Percentiles rank a stretch among this genome's conserved stretches.
These are phyloP conservation scores for Pneumocystis oryctolagi DNA, from an alignment of 1,139 yeast genomes.

Conservation along the genomic window DNA sequence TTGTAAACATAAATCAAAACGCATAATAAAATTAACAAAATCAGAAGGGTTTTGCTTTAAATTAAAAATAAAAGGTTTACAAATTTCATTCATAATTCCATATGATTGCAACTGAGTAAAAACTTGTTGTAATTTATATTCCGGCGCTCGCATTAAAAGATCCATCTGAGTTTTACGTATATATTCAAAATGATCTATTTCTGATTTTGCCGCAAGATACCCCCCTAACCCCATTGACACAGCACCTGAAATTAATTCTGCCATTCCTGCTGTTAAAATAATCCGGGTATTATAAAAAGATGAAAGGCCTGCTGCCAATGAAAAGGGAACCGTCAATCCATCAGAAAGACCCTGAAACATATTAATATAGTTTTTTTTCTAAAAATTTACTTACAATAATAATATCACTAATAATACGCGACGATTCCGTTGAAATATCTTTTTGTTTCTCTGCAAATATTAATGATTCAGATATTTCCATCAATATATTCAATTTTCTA, in stretches of 20 bases:
- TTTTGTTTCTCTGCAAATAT: background rate
- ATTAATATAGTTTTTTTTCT: constrained; percentile 53
- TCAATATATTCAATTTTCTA: background rate
- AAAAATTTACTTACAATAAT: constrained; percentile 1
- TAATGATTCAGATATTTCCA: background rate
- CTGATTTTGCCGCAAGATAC: constrained; percentile 66
- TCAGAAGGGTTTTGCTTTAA: constrained; percentile 45
- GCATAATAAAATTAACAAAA: constrained; percentile 56
- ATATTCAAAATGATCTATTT: constrained; percentile 43
- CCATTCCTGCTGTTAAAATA: constrained; percentile 75
- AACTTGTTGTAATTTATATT: constrained; percentile 38
- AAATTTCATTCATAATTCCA: constrained; percentile 53
- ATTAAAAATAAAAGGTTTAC: constrained; percentile 44
- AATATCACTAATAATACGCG: background rate
- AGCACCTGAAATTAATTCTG: constrained; percentile 73
- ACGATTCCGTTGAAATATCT: background rate
- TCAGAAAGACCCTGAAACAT: constrained; percentile 65
- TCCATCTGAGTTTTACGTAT: constrained; percentile 49
- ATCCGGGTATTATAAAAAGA: constrained; percentile 57
- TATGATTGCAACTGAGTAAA: constrained; percentile 53
- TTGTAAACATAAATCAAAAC: constrained; percentile 61
- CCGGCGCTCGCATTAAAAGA: constrained; percentile 39
- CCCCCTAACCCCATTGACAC: constrained; percentile 80
- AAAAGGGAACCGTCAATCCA: constrained; percentile 74
- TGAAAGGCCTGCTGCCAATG: constrained; percentile 67